Evolutionary conservation across 139 green algal species (phyloP).

Genomic region (Penium margaritaceum): DNA sequence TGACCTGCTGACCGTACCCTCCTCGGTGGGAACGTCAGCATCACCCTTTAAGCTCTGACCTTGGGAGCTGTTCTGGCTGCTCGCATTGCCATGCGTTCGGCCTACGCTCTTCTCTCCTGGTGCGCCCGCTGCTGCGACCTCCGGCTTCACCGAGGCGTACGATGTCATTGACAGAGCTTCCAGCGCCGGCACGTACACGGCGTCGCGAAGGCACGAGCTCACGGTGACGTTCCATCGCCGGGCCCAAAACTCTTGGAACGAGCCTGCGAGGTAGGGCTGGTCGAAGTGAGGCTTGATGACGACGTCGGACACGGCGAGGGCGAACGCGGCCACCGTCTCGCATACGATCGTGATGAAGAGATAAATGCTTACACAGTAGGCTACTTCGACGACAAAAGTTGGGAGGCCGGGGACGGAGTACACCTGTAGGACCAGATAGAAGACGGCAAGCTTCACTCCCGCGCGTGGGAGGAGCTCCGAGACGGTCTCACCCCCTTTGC

Average conservation of each 20-base stretch:
- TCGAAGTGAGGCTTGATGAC: conserved; percentile 14
- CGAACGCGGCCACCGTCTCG: conserved; percentile 10
- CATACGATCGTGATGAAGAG: conserved; percentile 23
- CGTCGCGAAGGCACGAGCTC: conserved; percentile 25
- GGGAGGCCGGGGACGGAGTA: no score
- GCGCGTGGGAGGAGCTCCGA: no score
- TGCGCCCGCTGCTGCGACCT: background rate
- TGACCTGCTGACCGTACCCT: no score
- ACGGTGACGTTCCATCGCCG: conserved; percentile 37
- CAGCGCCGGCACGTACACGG: conserved; percentile 19
- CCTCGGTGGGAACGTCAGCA: no score
- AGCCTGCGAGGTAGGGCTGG: conserved; percentile 23
- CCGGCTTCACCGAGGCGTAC: background rate
- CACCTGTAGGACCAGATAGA: no score
- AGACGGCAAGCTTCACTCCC: no score
- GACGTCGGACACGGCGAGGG: background rate
- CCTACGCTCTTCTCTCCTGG: background rate
- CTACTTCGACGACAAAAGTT: no score
- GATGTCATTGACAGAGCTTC: background rate
- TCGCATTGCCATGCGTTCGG: background rate
- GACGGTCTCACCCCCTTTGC: no score
- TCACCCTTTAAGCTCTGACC: no score
- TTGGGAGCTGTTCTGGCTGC: background rate
- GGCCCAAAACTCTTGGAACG: conserved; percentile 34
- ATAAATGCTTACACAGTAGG: no score